Percentiles rank a stretch among this genome's conserved stretches.
Evolutionary conservation across 192 early-diverging fungal genomes (phyloP).

Genomic region (Mortierella alpina): DNA sequence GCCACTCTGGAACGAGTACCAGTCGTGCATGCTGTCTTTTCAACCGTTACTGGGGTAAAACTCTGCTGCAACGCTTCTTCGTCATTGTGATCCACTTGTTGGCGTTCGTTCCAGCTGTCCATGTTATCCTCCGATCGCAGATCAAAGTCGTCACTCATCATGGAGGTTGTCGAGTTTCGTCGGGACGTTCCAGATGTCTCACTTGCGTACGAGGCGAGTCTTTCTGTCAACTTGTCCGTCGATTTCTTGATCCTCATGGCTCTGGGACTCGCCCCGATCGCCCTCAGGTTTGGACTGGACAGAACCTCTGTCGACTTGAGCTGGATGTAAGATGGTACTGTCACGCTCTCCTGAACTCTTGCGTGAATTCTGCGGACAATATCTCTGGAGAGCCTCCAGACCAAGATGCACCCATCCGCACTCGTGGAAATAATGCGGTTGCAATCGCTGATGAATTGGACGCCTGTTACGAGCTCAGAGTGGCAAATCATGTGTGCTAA

Average conservation of each 20-base stretch:
- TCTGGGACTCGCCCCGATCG: not conserved
- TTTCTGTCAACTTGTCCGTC: slow-evolving; percentile 9
- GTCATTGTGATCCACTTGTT: not conserved
- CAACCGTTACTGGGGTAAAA: slow-evolving; percentile 27
- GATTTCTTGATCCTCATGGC: slow-evolving; percentile 14
- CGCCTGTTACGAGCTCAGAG: slow-evolving; percentile 77
- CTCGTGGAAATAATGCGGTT: slow-evolving; percentile 72
- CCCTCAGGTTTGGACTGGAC: not conserved
- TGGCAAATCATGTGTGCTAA: slow-evolving; percentile 72
- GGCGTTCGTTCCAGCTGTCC: slow-evolving; percentile 11
- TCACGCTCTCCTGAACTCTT: slow-evolving; percentile 38
- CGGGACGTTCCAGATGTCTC: slow-evolving; percentile 28
- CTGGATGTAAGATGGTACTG: slow-evolving; percentile 22
- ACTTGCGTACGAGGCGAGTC: slow-evolving; percentile 5
- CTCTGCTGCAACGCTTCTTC: slow-evolving; percentile 13
- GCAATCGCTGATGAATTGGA: slow-evolving; percentile 68
- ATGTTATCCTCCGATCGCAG: slow-evolving; percentile 7
- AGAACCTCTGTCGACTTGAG: slow-evolving; percentile 19
- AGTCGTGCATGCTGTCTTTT: not conserved
- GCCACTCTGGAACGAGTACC: slow-evolving; percentile 15
- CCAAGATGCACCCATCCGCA: slow-evolving; percentile 80
- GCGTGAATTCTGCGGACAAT: slow-evolving; percentile 38
- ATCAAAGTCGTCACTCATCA: slow-evolving; percentile 39
- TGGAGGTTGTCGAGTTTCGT: slow-evolving; percentile 24
- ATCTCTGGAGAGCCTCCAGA: slow-evolving; percentile 74